A percentile compares a stretch with the other conserved stretches of the same genome.
These are phyloP conservation scores for Polyporus arcularius DNA, from an alignment of 768 basidiomycete genomes.

Conservation along the genomic window DNA sequence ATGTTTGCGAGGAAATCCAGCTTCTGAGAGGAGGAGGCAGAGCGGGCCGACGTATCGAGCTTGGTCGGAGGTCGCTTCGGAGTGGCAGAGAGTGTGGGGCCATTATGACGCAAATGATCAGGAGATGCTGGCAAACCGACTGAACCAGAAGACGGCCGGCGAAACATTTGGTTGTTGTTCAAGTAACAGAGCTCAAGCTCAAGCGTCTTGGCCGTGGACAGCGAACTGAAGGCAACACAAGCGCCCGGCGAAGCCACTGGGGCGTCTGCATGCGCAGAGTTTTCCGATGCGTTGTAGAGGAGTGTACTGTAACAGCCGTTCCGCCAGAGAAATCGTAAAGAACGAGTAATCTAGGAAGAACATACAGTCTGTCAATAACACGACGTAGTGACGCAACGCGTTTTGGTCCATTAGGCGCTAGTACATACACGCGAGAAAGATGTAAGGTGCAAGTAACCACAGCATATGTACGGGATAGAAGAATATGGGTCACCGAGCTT, in stretches of 20 bases:
- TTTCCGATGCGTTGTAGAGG: too few species aligned
- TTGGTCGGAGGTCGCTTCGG: constrained; percentile 4
- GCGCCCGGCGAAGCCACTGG: too few species aligned
- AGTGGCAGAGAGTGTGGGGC: constrained; percentile 25
- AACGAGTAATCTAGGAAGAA: too few species aligned
- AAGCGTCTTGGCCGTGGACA: not conserved
- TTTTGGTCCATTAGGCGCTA: constrained; percentile 17
- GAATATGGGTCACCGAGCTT: not conserved
- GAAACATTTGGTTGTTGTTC: constrained; percentile 34
- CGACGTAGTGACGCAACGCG: not conserved
- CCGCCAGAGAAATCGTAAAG: too few species aligned
- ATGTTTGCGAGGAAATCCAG: constrained; percentile 3
- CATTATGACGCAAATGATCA: constrained; percentile 10
- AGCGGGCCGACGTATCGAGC: constrained; percentile 6
- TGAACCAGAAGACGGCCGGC: constrained; percentile 39
- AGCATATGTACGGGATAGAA: not conserved
- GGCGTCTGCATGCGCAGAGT: too few species aligned
- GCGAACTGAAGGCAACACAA: not conserved
- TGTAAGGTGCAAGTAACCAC: constrained; percentile 5
- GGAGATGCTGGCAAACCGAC: constrained; percentile 28
- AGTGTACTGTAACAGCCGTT: too few species aligned
- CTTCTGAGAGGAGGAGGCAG: constrained; percentile 21
- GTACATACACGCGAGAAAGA: constrained; percentile 18
- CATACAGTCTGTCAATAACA: not conserved
- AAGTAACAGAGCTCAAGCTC: not conserved